Evolutionary conservation across 2,329 filamentous ascomycete species (phyloP), one percentile per base, ranked within the genome.

Genomic region (Apiospora saccharicola): DNA sequence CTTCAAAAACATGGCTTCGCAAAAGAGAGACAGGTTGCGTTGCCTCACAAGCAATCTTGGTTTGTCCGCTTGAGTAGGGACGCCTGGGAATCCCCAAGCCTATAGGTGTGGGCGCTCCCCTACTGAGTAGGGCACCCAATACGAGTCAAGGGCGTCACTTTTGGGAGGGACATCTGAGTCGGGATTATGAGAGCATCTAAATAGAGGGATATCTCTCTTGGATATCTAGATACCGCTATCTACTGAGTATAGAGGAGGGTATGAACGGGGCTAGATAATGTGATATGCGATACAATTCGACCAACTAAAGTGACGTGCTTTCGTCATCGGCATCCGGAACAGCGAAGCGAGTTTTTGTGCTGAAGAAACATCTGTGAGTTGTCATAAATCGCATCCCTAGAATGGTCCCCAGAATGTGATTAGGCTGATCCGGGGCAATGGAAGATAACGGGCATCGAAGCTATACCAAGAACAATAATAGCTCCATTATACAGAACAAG

Each of bases 31-130:
- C 94, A 98, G 79, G 88, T 98, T 69, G 89, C 91, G 0, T 95
- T 99, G 75, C 92, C 95, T 0, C 95, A 98, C 81, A 99, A 99
- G 82, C 95, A 97, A 81, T 91, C 94, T 8, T 97, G 95, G 82
- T 88, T 96, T 74, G 93, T 97, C 83, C 93, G 92, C 78, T 88
- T 97, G 57, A n/a, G 30, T 14, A 68, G 57, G 64, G 41, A 26
- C 24, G 53, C n/a, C 57, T 47, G 67, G 67, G 67, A 68, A 68
- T 64, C 57, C 1, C 57, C 57, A n/a, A 64, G 57, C 19, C 13
- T 64, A 24, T 64, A 41, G 12, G 34, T n/a, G 57, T 41, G 41
- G 57, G 30, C 8, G 8, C 10, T 41, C 13, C n/a, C 3, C 30
- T 37, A 41, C 57, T 61, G 41, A 37, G 57, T 13, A 41, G 22